Base-by-base conservation (phyloP, 208 protist genomes). In the Crithidia brevicula region DNA sequence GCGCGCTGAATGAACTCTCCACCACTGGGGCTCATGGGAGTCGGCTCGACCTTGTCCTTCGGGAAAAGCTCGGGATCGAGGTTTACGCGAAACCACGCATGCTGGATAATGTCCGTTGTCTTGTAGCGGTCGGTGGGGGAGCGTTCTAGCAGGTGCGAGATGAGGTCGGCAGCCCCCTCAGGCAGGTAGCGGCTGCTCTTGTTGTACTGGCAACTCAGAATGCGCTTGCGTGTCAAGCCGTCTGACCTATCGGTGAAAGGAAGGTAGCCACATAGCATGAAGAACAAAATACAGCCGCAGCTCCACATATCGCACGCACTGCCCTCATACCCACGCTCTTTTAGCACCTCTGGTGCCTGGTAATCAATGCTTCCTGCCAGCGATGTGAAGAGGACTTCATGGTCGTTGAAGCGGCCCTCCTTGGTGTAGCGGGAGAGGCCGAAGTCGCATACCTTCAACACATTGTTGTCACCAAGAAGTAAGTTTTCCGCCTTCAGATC, bases 241-340 rank as follows among this genome's bases (percentile, higher is more conserved):
- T 95, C 89, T 27, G 83, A 86, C 40, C 74, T 73, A 69, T 94
- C 92, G 33, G 88, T 98, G 75, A 99, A 99, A 46, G 98, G 98
- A 13, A 99, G 84, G 74, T 96, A 94, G 36, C 98, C 98, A 66
- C 94, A 98, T 4, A 99, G 79, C 83, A 99, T 96, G 38, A 99
- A 98, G 79, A 97, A 99, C 1, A 99, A 81, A 59, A 99, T 98
- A 18, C 98, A 96, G 27, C 98, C 98, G 50, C 97, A 97, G 67
- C 92, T 98, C 98, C 98, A 99, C 78, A 99, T 93, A 77, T 99
- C 98, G 43, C 97, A 97, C 64, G 89, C 72, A 56, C 81, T 86
- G 18, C 97, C 97, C 47, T 98, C 86, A 72, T 99, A 99, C 18
- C 93, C 93, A 15, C 85, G 68, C 67, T 94, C 88, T 70, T 85